A percentile compares a stretch with the other conserved stretches of the same genome.
Conservation (phyloP, 208 protist genomes). For the Trypanosoma avium region DNA sequence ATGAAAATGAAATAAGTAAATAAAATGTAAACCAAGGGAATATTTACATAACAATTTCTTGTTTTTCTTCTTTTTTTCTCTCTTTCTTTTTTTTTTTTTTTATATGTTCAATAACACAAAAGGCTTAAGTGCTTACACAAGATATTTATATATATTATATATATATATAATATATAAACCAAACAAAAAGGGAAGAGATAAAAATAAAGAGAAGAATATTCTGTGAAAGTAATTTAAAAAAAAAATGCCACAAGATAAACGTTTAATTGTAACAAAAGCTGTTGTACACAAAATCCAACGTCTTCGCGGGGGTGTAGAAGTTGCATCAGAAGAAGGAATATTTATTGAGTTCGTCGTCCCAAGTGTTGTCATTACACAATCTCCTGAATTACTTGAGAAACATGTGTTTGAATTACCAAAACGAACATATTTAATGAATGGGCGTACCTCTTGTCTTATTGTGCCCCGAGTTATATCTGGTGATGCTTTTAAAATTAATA, state of each 20-base stretch:
- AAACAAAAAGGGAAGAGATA: not conserved
- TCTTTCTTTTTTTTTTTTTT: too few species aligned
- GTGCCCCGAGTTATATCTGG: conserved; percentile 71
- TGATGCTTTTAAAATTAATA: conserved; percentile 84
- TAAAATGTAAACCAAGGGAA: too few species aligned
- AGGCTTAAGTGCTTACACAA: too few species aligned
- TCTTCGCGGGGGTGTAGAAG: conserved; percentile 34
- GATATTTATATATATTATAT: too few species aligned
- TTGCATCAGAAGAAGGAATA: conserved; percentile 54
- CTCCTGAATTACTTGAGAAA: conserved; percentile 40
- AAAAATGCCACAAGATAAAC: conserved; percentile 87
- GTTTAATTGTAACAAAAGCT: conserved; percentile 84
- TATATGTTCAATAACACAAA: too few species aligned
- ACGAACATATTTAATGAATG: conserved; percentile 53
- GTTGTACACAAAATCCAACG: conserved; percentile 80
- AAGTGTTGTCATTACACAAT: conserved; percentile 59
- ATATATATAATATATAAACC: too few species aligned
- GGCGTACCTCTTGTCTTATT: conserved; percentile 75
- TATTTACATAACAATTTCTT: too few species aligned
- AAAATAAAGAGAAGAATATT: not conserved
- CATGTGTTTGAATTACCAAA: conserved; percentile 66
- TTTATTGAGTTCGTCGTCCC: conserved; percentile 76
- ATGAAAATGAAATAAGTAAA: too few species aligned
- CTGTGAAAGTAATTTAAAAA: not conserved
- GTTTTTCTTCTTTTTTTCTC: not conserved